phyloP scores from a whole-genome alignment of 495 filamentous ascomycete genomes.

The Cetradonia linearis region DNA sequence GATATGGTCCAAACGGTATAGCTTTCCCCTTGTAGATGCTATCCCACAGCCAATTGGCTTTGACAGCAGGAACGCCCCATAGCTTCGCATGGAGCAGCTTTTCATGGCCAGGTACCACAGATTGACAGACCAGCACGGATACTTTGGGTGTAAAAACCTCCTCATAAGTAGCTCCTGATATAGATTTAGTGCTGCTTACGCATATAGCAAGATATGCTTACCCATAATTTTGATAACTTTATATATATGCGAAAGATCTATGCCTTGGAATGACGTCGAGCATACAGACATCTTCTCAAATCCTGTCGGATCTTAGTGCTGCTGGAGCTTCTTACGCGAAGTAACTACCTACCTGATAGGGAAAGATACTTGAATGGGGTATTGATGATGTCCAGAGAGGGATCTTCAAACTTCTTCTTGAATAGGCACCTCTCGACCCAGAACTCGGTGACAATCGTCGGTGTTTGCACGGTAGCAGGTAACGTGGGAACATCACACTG shows the following conservation, averaged over 20 bases:
- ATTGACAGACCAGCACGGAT: slow-evolving; percentile 60
- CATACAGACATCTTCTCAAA: slow-evolving; percentile 61
- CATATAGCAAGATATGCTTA: slow-evolving; percentile 23
- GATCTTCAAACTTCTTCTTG: slow-evolving; percentile 57
- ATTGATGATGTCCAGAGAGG: slow-evolving; percentile 59
- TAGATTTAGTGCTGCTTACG: slow-evolving; percentile 8
- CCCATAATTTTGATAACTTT: slow-evolving; percentile 68
- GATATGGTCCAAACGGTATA: slow-evolving; percentile 42
- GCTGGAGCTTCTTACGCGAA: background rate
- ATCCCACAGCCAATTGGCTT: slow-evolving; percentile 70
- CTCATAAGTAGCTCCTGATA: slow-evolving; percentile 54
- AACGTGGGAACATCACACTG: slow-evolving; percentile 32
- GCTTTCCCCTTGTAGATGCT: slow-evolving; percentile 53
- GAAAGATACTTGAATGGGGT: slow-evolving; percentile 62
- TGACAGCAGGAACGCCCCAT: slow-evolving; percentile 70
- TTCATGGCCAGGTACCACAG: slow-evolving; percentile 50
- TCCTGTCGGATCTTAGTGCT: slow-evolving; percentile 31
- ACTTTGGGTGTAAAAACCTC: slow-evolving; percentile 57
- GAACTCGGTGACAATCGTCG: slow-evolving; percentile 68
- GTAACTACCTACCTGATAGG: slow-evolving; percentile 43
- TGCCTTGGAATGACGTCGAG: slow-evolving; percentile 72
- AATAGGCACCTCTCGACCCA: slow-evolving; percentile 86
- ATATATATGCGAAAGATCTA: slow-evolving; percentile 73
- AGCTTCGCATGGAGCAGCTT: slow-evolving; percentile 65
- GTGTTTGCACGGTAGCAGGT: slow-evolving; percentile 36